Evolutionary conservation across 2,329 filamentous ascomycete species (phyloP).

Genomic region (Cladophialophora bantiana): DNA sequence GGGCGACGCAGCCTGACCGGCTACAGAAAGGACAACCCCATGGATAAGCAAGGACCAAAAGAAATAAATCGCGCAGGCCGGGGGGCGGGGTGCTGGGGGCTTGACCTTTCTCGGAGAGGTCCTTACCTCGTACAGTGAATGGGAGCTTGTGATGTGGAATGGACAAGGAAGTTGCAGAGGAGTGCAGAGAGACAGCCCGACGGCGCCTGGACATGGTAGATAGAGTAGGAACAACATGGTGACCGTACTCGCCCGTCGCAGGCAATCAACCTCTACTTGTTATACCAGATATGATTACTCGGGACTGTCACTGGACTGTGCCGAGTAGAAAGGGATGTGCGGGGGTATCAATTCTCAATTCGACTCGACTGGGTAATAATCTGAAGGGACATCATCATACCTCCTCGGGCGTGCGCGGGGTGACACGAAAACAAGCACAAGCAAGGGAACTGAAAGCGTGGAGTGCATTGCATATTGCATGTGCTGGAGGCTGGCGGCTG

Average conservation of each 20-base stretch:
- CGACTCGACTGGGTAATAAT: background rate
- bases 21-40: background rate
- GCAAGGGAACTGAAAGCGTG: constrained; percentile 3
- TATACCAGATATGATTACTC: background rate
- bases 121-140: background rate
- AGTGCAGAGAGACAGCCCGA: background rate
- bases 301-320: too few relatives aligned
- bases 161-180: background rate
- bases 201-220: background rate
- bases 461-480: constrained; percentile 19
- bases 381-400: background rate
- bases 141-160: background rate
- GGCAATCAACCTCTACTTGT: background rate
- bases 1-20: constrained; percentile 4
- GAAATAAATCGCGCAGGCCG: constrained; percentile 28
- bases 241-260: too few relatives aligned
- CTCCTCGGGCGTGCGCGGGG: background rate
- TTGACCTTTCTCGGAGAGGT: constrained; percentile 6
- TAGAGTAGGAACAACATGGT: too few relatives aligned
- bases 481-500: constrained; percentile 8
- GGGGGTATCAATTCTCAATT: background rate
- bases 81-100: background rate
- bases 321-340: background rate
- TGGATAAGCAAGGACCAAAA: background rate
- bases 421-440: background rate